Percentiles rank a stretch among this genome's conserved stretches.
These are phyloP conservation scores for Raddia guianensis DNA, from an alignment of 176 grass and related monocot species.

Conservation along the genomic window DNA sequence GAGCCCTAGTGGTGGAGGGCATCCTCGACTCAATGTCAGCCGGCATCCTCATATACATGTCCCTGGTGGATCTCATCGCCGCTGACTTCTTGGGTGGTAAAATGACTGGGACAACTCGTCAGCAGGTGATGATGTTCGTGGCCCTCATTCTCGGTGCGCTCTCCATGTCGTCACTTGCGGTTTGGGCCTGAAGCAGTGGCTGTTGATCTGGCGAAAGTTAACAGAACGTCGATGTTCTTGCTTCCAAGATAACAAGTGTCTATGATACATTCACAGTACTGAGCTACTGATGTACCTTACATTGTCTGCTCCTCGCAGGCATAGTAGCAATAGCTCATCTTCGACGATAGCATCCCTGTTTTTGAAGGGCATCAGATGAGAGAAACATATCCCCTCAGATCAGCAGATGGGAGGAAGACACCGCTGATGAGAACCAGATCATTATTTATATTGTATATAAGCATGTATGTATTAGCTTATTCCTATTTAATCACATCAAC, in stretches of 20 bases:
- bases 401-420: neutral
- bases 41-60: conserved; percentile 95
- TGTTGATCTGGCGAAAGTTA: neutral
- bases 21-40: conserved; percentile 83
- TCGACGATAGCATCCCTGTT: conserved; percentile 16
- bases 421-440: neutral
- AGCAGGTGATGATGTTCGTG: conserved; percentile 56
- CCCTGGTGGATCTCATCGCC: conserved; percentile 84
- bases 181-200: conserved; percentile 66
- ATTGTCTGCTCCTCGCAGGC: neutral
- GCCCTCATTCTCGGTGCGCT: conserved; percentile 68
- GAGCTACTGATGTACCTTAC: neutral
- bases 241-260: neutral
- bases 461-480: neutral
- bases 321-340: neutral
- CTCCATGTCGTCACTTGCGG: conserved; percentile 76
- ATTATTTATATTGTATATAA: neutral
- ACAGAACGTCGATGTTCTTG: neutral
- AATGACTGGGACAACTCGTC: conserved; percentile 44
- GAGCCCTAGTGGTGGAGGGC: conserved; percentile 73
- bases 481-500: neutral
- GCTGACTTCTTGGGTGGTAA: conserved; percentile 70
- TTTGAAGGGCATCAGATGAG: conserved; percentile 43
- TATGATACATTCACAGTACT: conserved; percentile 19
- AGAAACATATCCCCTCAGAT: neutral